Evolutionary conservation across 2,329 filamentous ascomycete species (phyloP), one percentile per base, ranked within the genome.

Genomic region (Cordyceps cicadae): DNA sequence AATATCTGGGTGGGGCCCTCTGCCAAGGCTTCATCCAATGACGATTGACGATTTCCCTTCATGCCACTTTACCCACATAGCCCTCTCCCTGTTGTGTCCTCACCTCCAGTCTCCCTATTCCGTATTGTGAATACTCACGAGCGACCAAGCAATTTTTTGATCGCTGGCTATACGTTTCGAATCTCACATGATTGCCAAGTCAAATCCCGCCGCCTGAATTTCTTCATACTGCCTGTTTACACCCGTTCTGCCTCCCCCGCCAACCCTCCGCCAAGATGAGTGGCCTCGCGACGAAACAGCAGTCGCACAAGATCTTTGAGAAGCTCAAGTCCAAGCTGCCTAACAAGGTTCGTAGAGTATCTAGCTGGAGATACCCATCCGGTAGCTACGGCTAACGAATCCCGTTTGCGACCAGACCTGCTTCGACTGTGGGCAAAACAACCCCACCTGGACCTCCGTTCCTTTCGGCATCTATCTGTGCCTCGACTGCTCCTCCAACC

Each of bases 401-500:
- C 62, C 48, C 62, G 64, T 57, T 66, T 46, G 21, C 56, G 62
- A 32, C 64, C 50, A 96, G 92, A 85, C 96, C 79, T 99, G 94
- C 83, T 99, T 99, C 77, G 94, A 99, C 79, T 99, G 94, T 77
- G 87, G 90, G 73, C 89, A 92, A 70, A 97, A 97, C 78, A 97
- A 97, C 72, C 94, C 94, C 64, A 97, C 94, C 62, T 99, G 94
- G 94, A 96, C 92, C 8, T 97, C 93, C 7, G 92, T 97, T 37
- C 92, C 93, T 12, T 92, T 99, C 66, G 94, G 90, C 71, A 97
- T 99, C 74, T 99, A 97, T 74, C 86, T 99, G 24, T 99, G 94
- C 72, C 87, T 99, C 70, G 94, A 99, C 78, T 99, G 94, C 79
- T 97, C 93, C 48, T 89, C 93, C 61, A 92, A 97, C 75, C 94